Conservation (phyloP, 352 stramenopile genomes). For the Globisporangium canariense region DNA sequence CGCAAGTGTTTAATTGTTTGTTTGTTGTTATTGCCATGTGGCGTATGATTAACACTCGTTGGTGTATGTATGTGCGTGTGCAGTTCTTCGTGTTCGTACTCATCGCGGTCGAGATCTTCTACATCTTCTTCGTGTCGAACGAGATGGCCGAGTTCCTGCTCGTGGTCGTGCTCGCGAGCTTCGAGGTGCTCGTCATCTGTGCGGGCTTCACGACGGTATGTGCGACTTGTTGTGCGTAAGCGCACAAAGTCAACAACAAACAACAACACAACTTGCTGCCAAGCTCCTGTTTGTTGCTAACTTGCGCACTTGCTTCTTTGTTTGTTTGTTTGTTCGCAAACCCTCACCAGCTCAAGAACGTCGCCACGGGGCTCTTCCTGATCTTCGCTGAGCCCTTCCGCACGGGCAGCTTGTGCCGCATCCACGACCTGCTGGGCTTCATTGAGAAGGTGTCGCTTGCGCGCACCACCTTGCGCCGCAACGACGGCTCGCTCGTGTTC, state of each 20-base stretch:
- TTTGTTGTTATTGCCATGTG: not conserved
- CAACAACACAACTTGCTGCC: not conserved
- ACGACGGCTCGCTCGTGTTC: slow-evolving; percentile 67
- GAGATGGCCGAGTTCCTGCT: slow-evolving; percentile 61
- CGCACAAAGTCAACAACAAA: not conserved
- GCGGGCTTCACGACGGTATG: slow-evolving; percentile 67
- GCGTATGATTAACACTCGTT: not conserved
- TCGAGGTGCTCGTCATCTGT: slow-evolving; percentile 60
- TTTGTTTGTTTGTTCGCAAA: not conserved
- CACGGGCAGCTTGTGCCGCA: slow-evolving; percentile 57
- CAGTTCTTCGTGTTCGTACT: slow-evolving; percentile 69
- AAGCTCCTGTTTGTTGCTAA: not conserved
- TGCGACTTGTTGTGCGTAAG: not conserved
- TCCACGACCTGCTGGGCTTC: slow-evolving; percentile 48
- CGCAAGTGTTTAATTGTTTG: not conserved
- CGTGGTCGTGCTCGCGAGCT: slow-evolving; percentile 56
- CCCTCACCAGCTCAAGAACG: slow-evolving; percentile 65
- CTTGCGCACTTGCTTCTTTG: not conserved
- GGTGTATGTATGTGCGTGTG: not conserved
- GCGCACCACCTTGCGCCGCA: slow-evolving; percentile 61
- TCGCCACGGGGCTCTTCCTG: slow-evolving; percentile 75
- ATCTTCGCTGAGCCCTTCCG: slow-evolving; percentile 84
- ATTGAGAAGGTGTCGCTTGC: slow-evolving; percentile 79
- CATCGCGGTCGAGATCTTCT: slow-evolving; percentile 80
- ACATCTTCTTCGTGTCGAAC: slow-evolving; percentile 77